Base-by-base conservation (phyloP, 2,329 filamentous ascomycete species). In the Trematosphaeria pertusa region DNA sequence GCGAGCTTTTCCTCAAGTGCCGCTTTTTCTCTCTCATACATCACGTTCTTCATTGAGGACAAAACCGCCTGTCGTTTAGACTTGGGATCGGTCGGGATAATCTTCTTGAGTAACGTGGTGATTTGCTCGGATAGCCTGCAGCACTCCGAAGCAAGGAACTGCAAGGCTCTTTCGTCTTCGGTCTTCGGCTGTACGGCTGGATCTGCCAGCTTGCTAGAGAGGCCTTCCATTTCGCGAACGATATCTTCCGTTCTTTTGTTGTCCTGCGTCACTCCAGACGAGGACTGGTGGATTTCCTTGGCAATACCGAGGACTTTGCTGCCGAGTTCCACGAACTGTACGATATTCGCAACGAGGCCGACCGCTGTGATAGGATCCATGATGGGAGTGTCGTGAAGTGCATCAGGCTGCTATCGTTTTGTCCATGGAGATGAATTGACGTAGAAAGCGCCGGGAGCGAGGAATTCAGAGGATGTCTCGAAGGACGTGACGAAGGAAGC, bases 281-380 rank as follows among this genome's bases (percentile, higher is more conserved):
- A 17, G 1, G 46, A 46, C 11, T 37, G 17, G 3, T 39, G 26
- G 10, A 53, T 50, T 24, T 50, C 43, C 18, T 46, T 41, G 5
- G 43, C 35, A 5, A 11, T 35, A 18, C 17, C 12, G 21, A 50
- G 17, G 9, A 46, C 32, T 36, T 44, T 49, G 8, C 14, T 4
- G 20, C 46, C 31, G 10, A 44, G 9, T 5, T 41, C 35, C 14
- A 50, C 32, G 22, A 54, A 47, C 11, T 48, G 46, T 2, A 45
- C n/a, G 14, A 50, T 44, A 28, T 19, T 44, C 5, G 15, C 36
- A 7, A 24, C 33, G 17, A 52, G 48, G 10, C 44, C 21, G 20
- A 52, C 3, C 17, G 33, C 33, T 5, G 39, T 31, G 8, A 52
- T 2, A 17, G 48, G 46, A 7, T 48, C 58, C 51, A 59, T 47